phyloP scores from a whole-genome alignment of 208 protist species.

The Leishmania gerbilli region DNA sequence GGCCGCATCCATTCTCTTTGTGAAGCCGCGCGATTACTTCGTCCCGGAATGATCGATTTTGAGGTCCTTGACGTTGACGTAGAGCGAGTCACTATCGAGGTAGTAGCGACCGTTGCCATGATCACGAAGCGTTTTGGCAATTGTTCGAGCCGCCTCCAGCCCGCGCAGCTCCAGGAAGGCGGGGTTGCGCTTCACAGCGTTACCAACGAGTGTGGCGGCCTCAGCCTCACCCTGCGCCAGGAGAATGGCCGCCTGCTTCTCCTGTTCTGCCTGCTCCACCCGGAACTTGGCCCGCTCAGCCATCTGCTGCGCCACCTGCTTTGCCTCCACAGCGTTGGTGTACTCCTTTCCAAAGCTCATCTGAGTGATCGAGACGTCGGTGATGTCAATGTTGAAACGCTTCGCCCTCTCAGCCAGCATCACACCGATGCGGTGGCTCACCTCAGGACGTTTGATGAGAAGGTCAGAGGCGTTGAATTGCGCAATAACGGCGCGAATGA shows the following conservation, averaged over 20 bases:
- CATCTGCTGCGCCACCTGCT: constrained; percentile 97
- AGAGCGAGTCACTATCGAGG: constrained; percentile 84
- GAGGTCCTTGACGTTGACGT: constrained; percentile 68
- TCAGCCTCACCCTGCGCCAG: constrained; percentile 94
- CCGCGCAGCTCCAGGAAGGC: constrained; percentile 94
- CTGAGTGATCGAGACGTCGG: constrained; percentile 98
- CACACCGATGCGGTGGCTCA: constrained; percentile 91
- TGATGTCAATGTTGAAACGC: constrained; percentile 98
- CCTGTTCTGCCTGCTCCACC: constrained; percentile 94
- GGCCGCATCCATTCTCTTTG: neutral
- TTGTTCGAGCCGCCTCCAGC: constrained; percentile 92
- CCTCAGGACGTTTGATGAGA: constrained; percentile 96
- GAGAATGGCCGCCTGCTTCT: constrained; percentile 93
- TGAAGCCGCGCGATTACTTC: constrained; percentile 10
- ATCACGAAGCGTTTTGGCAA: constrained; percentile 83
- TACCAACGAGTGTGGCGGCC: constrained; percentile 87
- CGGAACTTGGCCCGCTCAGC: constrained; percentile 95
- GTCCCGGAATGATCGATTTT: constrained; percentile 32
- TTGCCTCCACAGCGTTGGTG: constrained; percentile 94
- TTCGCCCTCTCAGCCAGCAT: constrained; percentile 94
- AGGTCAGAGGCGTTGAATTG: constrained; percentile 99
- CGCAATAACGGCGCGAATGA: constrained; percentile 98
- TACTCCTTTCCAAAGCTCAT: constrained; percentile 97
- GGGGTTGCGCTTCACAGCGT: constrained; percentile 88
- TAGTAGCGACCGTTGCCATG: constrained; percentile 76